Evolutionary conservation across 345 rosid species (phyloP).

Genomic region (Populus nigra): DNA sequence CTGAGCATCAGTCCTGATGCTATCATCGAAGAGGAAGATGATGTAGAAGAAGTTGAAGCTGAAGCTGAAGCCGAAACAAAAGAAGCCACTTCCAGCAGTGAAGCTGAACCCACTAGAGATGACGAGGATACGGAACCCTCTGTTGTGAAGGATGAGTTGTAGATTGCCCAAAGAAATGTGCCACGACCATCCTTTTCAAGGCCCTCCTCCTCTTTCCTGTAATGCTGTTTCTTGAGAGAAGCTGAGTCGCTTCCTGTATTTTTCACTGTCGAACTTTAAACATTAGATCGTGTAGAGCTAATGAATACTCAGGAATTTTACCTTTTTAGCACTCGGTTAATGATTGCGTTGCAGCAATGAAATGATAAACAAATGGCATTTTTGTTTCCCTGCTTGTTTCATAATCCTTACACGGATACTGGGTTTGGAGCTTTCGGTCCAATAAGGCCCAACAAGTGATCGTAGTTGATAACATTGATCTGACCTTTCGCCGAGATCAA

Average conservation of each 20-base stretch:
- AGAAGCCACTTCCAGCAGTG: constrained; percentile 29
- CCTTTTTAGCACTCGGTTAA: constrained; percentile 1
- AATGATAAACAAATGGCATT: background rate
- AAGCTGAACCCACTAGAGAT: constrained; percentile 30
- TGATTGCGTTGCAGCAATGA: background rate
- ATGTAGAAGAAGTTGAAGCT: constrained; percentile 51
- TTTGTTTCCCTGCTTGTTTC: background rate
- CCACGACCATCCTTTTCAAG: background rate
- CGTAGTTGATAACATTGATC: background rate
- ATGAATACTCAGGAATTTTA: constrained; percentile 25
- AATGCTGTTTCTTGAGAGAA: background rate
- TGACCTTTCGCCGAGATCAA: background rate
- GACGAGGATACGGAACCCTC: constrained; percentile 34
- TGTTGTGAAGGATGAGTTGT: constrained; percentile 49
- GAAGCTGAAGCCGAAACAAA: constrained; percentile 36
- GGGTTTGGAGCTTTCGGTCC: background rate
- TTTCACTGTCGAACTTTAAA: background rate
- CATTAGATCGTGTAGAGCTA: constrained; percentile 12
- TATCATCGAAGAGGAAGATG: constrained; percentile 69
- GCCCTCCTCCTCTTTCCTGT: background rate
- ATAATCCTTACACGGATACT: background rate
- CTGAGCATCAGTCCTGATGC: constrained; percentile 77
- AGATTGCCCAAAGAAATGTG: constrained; percentile 19
- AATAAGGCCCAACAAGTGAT: background rate
- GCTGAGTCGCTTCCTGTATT: constrained; percentile 13